phyloP scores from a whole-genome alignment of 169 alveolate species.

The Perkinsus olseni region DNA sequence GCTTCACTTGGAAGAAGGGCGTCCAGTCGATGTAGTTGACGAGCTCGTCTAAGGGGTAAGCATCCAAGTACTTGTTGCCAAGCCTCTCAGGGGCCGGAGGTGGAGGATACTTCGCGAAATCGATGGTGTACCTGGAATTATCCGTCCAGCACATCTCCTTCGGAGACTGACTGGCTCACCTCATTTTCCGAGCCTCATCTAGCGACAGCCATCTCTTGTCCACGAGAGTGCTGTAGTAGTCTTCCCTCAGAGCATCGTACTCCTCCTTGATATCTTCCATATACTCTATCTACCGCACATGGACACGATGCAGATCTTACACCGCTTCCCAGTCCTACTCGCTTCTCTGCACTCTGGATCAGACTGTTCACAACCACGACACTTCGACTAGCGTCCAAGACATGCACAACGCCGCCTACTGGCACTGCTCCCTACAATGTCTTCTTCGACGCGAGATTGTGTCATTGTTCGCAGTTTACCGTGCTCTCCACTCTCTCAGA shows the following conservation, averaged over 20 bases:
- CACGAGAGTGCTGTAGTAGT: constrained; percentile 23
- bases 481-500: not conserved
- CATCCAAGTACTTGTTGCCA: constrained; percentile 26
- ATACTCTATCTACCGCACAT: not conserved
- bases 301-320: not conserved
- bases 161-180: constrained; percentile 8
- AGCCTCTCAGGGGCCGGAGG: constrained; percentile 22
- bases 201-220: constrained; percentile 28
- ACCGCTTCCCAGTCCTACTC: not conserved
- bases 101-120: not conserved
- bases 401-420: constrained; percentile 32
- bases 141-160: constrained; percentile 3
- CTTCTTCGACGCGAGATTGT: not conserved
- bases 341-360: constrained; percentile 20
- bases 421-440: not conserved
- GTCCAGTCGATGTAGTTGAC: constrained; percentile 45
- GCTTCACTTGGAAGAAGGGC: constrained; percentile 47
- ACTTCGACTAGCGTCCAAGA: constrained; percentile 46
- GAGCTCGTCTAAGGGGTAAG: constrained; percentile 19
- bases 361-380: constrained; percentile 38
- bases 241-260: constrained; percentile 38
- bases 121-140: not conserved
- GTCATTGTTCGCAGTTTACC: not conserved
- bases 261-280: constrained; percentile 39
- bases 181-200: constrained; percentile 36